These are phyloP conservation scores for Curvularia sp. DNA, from an alignment of 2,329 filamentous ascomycete species.

Conservation along the genomic window DNA sequence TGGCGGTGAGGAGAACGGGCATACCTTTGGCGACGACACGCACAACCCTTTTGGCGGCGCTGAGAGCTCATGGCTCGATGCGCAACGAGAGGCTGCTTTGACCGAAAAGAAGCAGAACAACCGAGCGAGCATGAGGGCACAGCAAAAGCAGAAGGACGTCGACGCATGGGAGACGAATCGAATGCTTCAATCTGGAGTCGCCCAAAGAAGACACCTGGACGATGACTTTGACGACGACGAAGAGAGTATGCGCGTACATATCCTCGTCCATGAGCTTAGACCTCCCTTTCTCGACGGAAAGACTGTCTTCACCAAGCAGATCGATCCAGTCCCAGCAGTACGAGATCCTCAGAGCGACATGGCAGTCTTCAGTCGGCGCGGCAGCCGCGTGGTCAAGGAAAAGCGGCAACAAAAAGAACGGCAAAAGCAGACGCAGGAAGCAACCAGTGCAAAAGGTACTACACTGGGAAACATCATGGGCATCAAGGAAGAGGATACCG, in stretches of 20 bases:
- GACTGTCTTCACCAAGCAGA: conserved; percentile 95
- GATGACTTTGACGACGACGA: conserved; percentile 89
- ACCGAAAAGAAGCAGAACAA: conserved; percentile 80
- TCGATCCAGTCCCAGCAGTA: conserved; percentile 93
- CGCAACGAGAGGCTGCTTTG: conserved; percentile 75
- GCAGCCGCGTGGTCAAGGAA: conserved; percentile 91
- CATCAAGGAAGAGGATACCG: conserved; percentile 86
- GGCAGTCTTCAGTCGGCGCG: conserved; percentile 96
- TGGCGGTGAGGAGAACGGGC: conserved; percentile 81
- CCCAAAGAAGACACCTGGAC: conserved; percentile 82
- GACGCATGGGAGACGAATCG: conserved; percentile 99
- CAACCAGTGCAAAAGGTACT: conserved; percentile 91
- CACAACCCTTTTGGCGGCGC: conserved; percentile 89
- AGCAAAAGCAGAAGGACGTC: conserved; percentile 90
- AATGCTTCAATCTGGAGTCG: conserved; percentile 95
- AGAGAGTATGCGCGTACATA: conserved; percentile 85
- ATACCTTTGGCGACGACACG: conserved; percentile 88
- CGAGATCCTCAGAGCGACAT: conserved; percentile 96
- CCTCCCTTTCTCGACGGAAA: conserved; percentile 95
- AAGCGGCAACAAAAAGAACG: conserved; percentile 90
- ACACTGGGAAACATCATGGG: conserved; percentile 94
- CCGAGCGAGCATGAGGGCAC: conserved; percentile 73
- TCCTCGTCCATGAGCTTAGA: conserved; percentile 90
- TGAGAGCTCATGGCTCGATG: conserved; percentile 75
- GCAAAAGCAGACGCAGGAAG: conserved; percentile 92